Base-by-base conservation (phyloP, 176 grass and related monocot genomes). In the Leersia perrieri region DNA sequence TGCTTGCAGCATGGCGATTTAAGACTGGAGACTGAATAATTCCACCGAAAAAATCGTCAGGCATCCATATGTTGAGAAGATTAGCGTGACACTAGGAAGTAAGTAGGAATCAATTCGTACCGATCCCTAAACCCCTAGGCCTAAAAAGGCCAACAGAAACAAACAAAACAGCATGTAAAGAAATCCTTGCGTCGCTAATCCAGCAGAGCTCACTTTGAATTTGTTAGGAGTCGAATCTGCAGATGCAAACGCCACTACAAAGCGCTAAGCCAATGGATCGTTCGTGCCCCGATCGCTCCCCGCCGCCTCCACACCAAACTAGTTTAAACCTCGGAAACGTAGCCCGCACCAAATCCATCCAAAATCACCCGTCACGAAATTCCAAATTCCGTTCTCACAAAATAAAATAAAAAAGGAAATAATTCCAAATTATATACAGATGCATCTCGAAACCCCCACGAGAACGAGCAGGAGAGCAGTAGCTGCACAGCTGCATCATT, bases 21-120 rank as follows among this genome's bases (percentile, higher is more conserved):
- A 62, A 87, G 64, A 0, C 38, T 31, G 39, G 61, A 60, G 34
- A 28, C n/a, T 7, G 60, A 71, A 72, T 4, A 33, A 30, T 7
- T 35, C 1, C 64, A 49, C 40, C 55, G 2, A 61, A n/a, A 35
- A 3, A 32, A 20, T 34, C 12, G 36, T 30, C n/a, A 39, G 35
- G 29, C 13, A 53, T 32, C 29, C 74, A 65, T 61, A 44, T 83
- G 26, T 11, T 60, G 34, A 44, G 14, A 70, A 42, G 40, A 11
- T n/a, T 9, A 28, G 12, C 2, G 23, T 57, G 82, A 14, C 7
- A 67, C 3, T 72, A 58, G 49, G 67, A 80, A 88, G 79, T 8
- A 63, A n/a, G n/a, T n/a, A 76, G 66, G 67, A 80, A 88, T 84
- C 11, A 63, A 63, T 74, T 47, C 62, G 5, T 70, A 2, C 1